Evolutionary conservation across 768 basidiomycete species (phyloP).

Genomic region (Rhizopogon sp.): DNA sequence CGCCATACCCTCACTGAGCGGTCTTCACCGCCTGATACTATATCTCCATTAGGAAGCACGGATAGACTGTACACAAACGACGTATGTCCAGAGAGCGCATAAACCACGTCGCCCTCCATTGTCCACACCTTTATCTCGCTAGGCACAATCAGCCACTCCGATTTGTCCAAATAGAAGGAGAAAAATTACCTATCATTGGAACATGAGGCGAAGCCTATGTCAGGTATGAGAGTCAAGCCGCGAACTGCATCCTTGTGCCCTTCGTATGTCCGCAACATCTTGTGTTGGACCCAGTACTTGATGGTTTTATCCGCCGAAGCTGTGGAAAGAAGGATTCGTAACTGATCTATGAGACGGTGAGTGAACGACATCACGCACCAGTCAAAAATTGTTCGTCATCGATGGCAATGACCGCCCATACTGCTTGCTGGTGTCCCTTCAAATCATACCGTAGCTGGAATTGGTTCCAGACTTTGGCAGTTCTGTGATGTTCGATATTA

Average conservation of each 20-base stretch:
- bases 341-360: neutral
- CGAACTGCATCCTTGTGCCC: slow-evolving; percentile 94
- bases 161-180: neutral
- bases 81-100: slow-evolving; percentile 88
- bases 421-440: slow-evolving; percentile 83
- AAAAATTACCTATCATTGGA: slow-evolving; percentile 81
- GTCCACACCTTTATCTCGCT: slow-evolving; percentile 95
- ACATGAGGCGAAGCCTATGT: slow-evolving; percentile 92
- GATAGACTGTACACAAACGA: slow-evolving; percentile 94
- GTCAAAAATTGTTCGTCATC: slow-evolving; percentile 77
- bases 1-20: slow-evolving; percentile 89
- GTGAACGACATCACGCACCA: slow-evolving; percentile 40
- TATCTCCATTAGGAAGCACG: slow-evolving; percentile 73
- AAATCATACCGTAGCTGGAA: slow-evolving; percentile 70
- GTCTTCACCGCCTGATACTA: slow-evolving; percentile 93
- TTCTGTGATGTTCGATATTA: slow-evolving; percentile 40
- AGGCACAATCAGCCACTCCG: slow-evolving; percentile 4
- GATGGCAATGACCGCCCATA: slow-evolving; percentile 87
- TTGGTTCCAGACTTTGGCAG: slow-evolving; percentile 91
- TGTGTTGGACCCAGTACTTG: slow-evolving; percentile 80
- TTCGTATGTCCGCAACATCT: slow-evolving; percentile 65
- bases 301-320: slow-evolving; percentile 96
- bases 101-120: slow-evolving; percentile 69
- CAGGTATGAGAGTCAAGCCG: slow-evolving; percentile 71
- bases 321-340: slow-evolving; percentile 24